Percentiles rank a stretch among this genome's conserved stretches.
Conservation (phyloP, 2,329 filamentous ascomycete species). For the Aspergillus tubingensis region DNA sequence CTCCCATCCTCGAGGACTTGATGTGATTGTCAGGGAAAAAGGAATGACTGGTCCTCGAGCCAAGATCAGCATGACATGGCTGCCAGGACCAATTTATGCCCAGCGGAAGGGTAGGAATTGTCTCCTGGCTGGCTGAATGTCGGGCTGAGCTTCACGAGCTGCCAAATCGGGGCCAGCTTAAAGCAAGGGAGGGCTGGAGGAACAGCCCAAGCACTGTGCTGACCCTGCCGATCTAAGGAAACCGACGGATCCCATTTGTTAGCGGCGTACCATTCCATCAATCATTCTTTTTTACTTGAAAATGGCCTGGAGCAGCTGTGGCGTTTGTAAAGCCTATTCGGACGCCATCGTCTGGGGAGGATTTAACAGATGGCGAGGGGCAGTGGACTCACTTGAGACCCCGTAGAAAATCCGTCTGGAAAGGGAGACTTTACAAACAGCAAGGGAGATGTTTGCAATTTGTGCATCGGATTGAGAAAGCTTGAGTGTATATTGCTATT, state of each 20-base stretch:
- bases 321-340: background rate
- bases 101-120: background rate
- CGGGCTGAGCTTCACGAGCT: conserved; percentile 1
- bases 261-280: background rate
- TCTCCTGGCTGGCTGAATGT: background rate
- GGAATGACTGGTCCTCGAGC: background rate
- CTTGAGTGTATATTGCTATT: background rate
- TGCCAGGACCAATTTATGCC: background rate
- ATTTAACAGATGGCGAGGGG: background rate
- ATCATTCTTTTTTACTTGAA: background rate
- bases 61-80: background rate
- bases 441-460: background rate
- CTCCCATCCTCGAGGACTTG: conserved; percentile 24
- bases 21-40: background rate
- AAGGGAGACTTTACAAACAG: background rate
- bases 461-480: background rate
- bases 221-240: conserved; percentile 27
- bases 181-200: conserved; percentile 5
- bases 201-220: conserved; percentile 2
- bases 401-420: background rate
- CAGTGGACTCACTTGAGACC: no score
- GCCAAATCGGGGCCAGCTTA: conserved; percentile 3
- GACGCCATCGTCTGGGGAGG: background rate
- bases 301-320: background rate
- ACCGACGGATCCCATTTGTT: background rate